Evolutionary conservation across 2,329 filamentous ascomycete genomes (phyloP).

Genomic region (Apiospora malaysiana): DNA sequence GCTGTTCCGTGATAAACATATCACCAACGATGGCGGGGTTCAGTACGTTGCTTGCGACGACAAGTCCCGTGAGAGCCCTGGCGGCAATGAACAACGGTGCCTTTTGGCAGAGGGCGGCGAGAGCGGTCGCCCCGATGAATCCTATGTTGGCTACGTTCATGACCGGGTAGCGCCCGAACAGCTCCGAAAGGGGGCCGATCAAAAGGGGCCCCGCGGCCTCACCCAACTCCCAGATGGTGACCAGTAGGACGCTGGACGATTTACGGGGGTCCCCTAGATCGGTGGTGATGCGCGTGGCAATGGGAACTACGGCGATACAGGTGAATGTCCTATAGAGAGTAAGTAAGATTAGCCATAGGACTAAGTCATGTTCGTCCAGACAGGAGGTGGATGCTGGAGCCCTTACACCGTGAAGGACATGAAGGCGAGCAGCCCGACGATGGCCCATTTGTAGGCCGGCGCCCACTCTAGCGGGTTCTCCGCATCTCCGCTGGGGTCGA

Average conservation of each 20-base stretch:
- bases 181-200: conserved; percentile 68
- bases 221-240: conserved; percentile 74
- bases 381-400: background rate
- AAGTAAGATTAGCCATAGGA: conserved; percentile 11
- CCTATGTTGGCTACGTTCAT: conserved; percentile 58
- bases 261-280: conserved; percentile 52
- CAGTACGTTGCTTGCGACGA: conserved; percentile 68
- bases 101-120: conserved; percentile 52
- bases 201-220: conserved; percentile 65
- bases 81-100: conserved; percentile 56
- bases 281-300: conserved; percentile 56
- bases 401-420: conserved; percentile 62
- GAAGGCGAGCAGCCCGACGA: conserved; percentile 58
- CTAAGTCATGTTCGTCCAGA: background rate
- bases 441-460: conserved; percentile 55
- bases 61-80: conserved; percentile 64
- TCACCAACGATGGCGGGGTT: conserved; percentile 69
- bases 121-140: conserved; percentile 55
- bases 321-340: conserved; percentile 56
- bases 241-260: conserved; percentile 63
- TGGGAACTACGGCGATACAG: conserved; percentile 60
- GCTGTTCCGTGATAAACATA: conserved; percentile 62
- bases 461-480: conserved; percentile 63
- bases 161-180: conserved; percentile 61
- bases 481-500: conserved; percentile 51